These are phyloP conservation scores for Penicillium simplicissimum DNA, from an alignment of 495 filamentous ascomycete genomes.

Conservation along the genomic window DNA sequence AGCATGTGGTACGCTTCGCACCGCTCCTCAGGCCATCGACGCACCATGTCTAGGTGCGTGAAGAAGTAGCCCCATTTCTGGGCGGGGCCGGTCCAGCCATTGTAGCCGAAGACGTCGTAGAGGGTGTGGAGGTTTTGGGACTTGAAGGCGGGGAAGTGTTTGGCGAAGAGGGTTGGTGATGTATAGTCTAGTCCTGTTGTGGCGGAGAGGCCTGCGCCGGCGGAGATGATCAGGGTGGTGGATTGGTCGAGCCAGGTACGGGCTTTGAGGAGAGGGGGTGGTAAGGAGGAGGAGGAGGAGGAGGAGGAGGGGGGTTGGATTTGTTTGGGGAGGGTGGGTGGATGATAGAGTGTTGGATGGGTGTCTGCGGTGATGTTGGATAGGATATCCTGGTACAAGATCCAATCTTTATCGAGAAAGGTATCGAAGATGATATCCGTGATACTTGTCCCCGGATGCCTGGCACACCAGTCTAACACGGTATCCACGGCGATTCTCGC, in stretches of 20 bases:
- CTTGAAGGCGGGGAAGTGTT: not conserved
- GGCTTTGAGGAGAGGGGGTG: not conserved
- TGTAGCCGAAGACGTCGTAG: constrained; percentile 18
- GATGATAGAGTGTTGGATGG: too few relatives aligned
- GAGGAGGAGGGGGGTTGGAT: too few relatives aligned
- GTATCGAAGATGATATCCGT: not conserved
- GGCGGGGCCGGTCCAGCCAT: constrained; percentile 17
- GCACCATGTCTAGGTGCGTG: constrained; percentile 25
- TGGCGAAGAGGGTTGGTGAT: constrained; percentile 8
- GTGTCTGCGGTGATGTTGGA: too few relatives aligned
- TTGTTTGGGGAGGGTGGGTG: not conserved
- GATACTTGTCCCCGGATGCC: not conserved
- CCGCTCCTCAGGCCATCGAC: not conserved
- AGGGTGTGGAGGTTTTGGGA: not conserved
- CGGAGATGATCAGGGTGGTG: constrained; percentile 12
- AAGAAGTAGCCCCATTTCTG: constrained; percentile 35
- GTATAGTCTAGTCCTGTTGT: constrained; percentile 32
- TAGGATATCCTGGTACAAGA: not conserved
- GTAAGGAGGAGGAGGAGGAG: too few relatives aligned
- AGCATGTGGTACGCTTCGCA: not conserved
- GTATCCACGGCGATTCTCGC: not conserved
- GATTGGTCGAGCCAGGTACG: not conserved
- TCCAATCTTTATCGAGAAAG: not conserved
- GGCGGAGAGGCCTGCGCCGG: constrained; percentile 31
- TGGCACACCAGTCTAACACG: not conserved